Percentiles rank a stretch among this genome's conserved stretches.
These are phyloP conservation scores for Melaleuca alternifolia DNA, from an alignment of 345 rosid genomes.

Conservation along the genomic window DNA sequence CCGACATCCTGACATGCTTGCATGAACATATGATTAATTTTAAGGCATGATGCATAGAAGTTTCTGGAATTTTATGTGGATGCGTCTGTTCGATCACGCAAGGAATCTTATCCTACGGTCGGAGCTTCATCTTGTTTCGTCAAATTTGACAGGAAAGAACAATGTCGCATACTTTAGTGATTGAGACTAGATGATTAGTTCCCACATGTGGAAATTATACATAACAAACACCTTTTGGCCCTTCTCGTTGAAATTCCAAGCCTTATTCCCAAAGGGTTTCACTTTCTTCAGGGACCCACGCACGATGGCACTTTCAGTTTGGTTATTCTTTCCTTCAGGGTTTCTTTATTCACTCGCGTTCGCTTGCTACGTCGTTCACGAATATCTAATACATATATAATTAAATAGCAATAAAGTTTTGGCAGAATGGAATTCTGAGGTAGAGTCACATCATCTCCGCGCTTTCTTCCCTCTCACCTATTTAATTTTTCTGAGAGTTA, in stretches of 20 bases:
- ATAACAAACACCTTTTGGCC: neutral
- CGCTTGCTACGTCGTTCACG: too few relatives aligned
- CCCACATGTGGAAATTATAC: neutral
- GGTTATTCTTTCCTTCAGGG: too few relatives aligned
- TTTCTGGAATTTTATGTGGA: neutral
- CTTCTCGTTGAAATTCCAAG: neutral
- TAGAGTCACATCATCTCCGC: neutral
- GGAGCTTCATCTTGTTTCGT: neutral
- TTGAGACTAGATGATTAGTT: neutral
- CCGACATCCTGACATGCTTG: accelerated
- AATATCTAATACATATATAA: too few relatives aligned
- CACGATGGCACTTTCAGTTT: neutral
- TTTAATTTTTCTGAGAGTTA: neutral
- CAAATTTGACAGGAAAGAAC: neutral
- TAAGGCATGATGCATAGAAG: neutral
- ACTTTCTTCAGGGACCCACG: neutral
- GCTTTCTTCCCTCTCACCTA: too few relatives aligned
- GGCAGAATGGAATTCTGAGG: neutral
- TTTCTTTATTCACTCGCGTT: neutral
- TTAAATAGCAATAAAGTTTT: neutral
- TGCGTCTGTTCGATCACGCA: neutral
- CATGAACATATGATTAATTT: neutral
- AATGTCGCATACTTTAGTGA: neutral
- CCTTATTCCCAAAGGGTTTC: neutral
- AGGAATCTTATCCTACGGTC: neutral